Evolutionary conservation across 768 basidiomycete species (phyloP), one percentile per base, ranked within the genome.

Genomic region (Auriscalpium microsporum): DNA sequence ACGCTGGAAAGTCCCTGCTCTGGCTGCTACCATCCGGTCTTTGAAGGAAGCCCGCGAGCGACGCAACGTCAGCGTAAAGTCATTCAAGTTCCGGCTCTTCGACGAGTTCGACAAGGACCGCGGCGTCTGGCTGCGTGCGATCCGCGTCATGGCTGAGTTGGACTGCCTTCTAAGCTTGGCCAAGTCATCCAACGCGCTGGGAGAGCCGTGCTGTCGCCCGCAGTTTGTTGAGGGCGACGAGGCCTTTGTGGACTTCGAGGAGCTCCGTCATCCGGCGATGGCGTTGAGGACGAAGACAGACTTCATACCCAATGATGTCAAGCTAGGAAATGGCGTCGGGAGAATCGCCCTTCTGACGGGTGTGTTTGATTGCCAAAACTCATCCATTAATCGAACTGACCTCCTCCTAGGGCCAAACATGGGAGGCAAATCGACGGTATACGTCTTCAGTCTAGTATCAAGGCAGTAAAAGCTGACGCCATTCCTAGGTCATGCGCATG

Each of bases 1-100:
- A 13, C 87, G 96, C 19, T 99, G 86, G 75, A 73, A 83, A 6
- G 86, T 93, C 6, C 85, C 86, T 1, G 76, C 86, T 23, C 78
- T 93, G 2, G 80, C 83, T 55, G 63, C 78, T 5, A 82, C 82
- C 34, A 80, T 98, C 51, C 84, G 91, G 17, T 72, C 82, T 55
- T 76, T 96, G 35, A 98, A 98, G 70, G 96, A 99, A 71, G 94
- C 92, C 3, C 82, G 91, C 44, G 96, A 99, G 71, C 91, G 83
- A 54, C 84, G 87, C 42, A 88, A 77, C 57, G 78, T 81, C 2
- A 83, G 84, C 7, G 82, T 92, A 71, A 93, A 87, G 67, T 78
- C 81, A 10, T 99, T 97, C 75, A 90, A 86, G 66, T 79, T 75
- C 64, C 80, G 84, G 40, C 72, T 94, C 16, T 95, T 78, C 62